A percentile compares a stretch with the other conserved stretches of the same genome.
These are phyloP conservation scores for Closterium sp. DNA, from an alignment of 139 green algal genomes.

Conservation along the genomic window DNA sequence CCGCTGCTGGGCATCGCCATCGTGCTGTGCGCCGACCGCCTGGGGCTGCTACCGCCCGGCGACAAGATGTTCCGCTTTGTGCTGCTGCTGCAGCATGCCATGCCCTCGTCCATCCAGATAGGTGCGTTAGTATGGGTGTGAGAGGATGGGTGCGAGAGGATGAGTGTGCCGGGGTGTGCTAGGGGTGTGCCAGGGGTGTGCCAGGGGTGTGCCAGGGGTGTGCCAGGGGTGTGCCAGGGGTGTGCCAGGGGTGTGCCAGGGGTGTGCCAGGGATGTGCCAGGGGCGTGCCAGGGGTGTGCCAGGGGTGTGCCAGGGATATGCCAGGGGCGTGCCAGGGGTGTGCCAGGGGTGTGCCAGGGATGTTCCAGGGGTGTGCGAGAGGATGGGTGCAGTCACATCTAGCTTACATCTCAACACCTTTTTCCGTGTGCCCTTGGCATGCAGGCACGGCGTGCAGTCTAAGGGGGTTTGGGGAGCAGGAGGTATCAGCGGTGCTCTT, in stretches of 20 bases:
- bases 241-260: neutral
- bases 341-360: too few relatives aligned
- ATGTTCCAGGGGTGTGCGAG: neutral
- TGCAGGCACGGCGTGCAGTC: constrained; percentile 26
- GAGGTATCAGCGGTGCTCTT: constrained; percentile 36
- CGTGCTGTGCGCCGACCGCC: neutral
- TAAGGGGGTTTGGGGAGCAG: constrained; percentile 38
- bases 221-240: constrained; percentile 1
- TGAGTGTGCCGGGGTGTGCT: too few relatives aligned
- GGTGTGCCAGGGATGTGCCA: too few relatives aligned
- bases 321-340: neutral
- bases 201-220: too few relatives aligned
- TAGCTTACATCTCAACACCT: neutral
- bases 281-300: too few relatives aligned
- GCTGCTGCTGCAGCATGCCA: constrained; percentile 34
- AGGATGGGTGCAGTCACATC: neutral
- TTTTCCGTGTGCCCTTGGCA: neutral
- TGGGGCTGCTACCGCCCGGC: constrained; percentile 7
- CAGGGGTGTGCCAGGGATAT: constrained; percentile 8
- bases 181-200: neutral
- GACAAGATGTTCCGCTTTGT: constrained; percentile 38
- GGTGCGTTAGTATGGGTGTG: too few relatives aligned
- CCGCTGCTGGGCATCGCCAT: constrained; percentile 29
- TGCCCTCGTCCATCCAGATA: constrained; percentile 34
- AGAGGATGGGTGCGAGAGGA: too few relatives aligned